phyloP scores from a whole-genome alignment of 2,329 filamentous ascomycete genomes.

The Chaetothyriales sp. region DNA sequence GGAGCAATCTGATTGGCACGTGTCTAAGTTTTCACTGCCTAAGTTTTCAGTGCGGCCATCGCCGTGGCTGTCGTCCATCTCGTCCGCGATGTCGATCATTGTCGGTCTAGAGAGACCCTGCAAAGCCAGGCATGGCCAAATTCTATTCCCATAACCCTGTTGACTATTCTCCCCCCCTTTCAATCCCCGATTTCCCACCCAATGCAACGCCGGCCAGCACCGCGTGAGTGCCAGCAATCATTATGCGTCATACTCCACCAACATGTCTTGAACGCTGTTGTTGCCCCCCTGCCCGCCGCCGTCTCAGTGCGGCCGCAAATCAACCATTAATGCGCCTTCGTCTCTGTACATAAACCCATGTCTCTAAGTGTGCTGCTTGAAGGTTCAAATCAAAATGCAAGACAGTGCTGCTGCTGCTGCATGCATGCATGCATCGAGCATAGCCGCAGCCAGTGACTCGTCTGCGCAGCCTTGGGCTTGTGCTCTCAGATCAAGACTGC shows the following conservation, averaged over 20 bases:
- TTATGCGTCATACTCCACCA: background rate
- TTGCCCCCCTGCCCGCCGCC: no score
- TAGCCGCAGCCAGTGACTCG: background rate
- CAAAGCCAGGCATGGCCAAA: background rate
- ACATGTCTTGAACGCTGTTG: background rate
- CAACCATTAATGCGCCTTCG: background rate
- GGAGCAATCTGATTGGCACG: background rate
- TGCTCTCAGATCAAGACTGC: background rate
- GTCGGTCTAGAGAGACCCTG: background rate
- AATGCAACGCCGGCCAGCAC: background rate
- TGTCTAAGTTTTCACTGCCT: background rate
- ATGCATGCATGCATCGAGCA: background rate
- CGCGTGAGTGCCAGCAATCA: background rate
- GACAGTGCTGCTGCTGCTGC: no score
- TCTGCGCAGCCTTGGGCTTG: background rate
- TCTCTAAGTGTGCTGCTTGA: background rate
- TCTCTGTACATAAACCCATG: background rate
- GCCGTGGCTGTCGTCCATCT: background rate
- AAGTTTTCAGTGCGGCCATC: background rate
- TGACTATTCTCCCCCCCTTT: background rate
- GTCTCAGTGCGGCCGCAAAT: background rate
- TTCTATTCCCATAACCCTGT: background rate
- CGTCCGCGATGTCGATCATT: background rate
- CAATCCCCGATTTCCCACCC: background rate
- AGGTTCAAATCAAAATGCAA: background rate